Conservation (phyloP, 2,329 filamentous ascomycete species). For the Sarocladium brachiariae region DNA sequence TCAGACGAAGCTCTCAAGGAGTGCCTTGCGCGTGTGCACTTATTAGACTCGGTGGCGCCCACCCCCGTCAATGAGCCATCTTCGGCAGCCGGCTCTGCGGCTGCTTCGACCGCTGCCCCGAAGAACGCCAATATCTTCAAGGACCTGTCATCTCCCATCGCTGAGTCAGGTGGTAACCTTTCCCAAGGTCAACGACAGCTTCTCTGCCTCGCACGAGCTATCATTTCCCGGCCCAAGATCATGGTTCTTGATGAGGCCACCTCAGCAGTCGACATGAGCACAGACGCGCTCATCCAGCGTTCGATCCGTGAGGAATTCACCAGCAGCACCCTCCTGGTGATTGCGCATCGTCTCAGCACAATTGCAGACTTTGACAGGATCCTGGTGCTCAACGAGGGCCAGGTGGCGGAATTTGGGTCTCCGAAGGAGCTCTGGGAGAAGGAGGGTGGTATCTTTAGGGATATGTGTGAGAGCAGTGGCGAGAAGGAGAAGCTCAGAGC, state of each 20-base stretch:
- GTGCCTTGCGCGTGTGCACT: conserved; percentile 62
- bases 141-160: conserved; percentile 55
- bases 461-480: conserved; percentile 57
- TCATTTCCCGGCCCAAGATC: conserved; percentile 65
- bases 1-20: conserved; percentile 62
- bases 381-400: conserved; percentile 62
- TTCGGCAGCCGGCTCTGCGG: conserved; percentile 19
- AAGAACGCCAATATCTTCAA: conserved; percentile 61
- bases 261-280: conserved; percentile 70
- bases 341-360: conserved; percentile 69
- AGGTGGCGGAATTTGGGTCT: conserved; percentile 59
- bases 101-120: conserved; percentile 23
- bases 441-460: conserved; percentile 47
- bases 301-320: conserved; percentile 66
- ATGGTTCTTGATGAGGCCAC: conserved; percentile 80
- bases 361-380: conserved; percentile 73
- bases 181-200: conserved; percentile 73
- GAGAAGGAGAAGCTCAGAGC: conserved; percentile 46
- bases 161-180: conserved; percentile 67
- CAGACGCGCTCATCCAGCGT: conserved; percentile 66
- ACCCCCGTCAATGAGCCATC: conserved; percentile 33
- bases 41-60: conserved; percentile 40
- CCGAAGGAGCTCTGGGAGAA: conserved; percentile 55
- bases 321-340: conserved; percentile 62
- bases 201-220: conserved; percentile 66